Percentiles rank a stretch among this genome's conserved stretches.
Conservation (phyloP, 2,329 filamentous ascomycete genomes). For the Dactylellina haptotyla region DNA sequence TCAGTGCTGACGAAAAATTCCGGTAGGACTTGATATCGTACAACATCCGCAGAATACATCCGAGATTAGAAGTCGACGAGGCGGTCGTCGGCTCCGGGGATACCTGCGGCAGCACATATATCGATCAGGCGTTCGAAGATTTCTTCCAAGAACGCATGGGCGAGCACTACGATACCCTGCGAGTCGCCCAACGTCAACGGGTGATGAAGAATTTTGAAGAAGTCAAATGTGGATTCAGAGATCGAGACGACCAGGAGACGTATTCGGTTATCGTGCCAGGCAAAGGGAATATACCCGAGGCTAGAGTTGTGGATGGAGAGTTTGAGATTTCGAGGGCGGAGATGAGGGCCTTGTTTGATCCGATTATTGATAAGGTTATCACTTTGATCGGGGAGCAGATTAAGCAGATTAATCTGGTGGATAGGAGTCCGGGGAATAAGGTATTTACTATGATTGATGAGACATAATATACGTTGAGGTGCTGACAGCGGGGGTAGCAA, state of each 20-base stretch:
- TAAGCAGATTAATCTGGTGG: constrained; percentile 29
- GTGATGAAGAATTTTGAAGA: constrained; percentile 65
- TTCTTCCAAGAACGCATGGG: constrained; percentile 64
- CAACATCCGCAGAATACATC: constrained; percentile 63
- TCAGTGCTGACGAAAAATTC: not conserved
- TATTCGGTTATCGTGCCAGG: constrained; percentile 47
- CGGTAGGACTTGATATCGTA: constrained; percentile 67
- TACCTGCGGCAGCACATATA: constrained; percentile 66
- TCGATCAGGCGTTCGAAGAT: constrained; percentile 65
- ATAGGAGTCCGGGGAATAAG: constrained; percentile 15
- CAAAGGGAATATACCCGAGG: constrained; percentile 47
- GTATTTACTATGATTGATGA: constrained; percentile 5
- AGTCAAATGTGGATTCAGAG: constrained; percentile 51
- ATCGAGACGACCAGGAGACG: constrained; percentile 39
- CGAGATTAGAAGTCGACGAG: constrained; percentile 65
- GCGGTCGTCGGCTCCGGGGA: constrained; percentile 65
- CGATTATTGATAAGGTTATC: constrained; percentile 38
- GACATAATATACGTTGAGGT: not conserved
- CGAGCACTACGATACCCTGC: constrained; percentile 62
- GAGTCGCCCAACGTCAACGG: constrained; percentile 57
- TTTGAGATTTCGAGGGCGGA: constrained; percentile 45
- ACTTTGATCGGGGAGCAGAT: constrained; percentile 46
- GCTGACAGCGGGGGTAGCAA: constrained; percentile 33
- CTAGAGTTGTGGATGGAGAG: constrained; percentile 42
- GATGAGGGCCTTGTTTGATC: constrained; percentile 45